These are phyloP conservation scores for Golubevia sp. DNA, from an alignment of 1,284 basidiomycete species.

Conservation along the genomic window DNA sequence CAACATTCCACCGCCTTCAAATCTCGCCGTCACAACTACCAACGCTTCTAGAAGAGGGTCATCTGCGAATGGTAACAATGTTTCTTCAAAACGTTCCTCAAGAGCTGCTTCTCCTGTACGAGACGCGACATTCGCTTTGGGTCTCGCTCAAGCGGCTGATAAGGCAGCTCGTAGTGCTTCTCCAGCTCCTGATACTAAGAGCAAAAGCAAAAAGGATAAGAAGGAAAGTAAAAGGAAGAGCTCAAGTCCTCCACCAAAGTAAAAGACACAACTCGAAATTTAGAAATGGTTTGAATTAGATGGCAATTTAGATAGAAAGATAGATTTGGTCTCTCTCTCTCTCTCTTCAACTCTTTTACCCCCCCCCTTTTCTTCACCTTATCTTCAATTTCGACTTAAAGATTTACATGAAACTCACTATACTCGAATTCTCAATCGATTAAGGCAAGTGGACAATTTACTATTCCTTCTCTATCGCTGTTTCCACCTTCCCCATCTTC, in stretches of 20 bases:
- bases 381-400: no score
- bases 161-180: not conserved
- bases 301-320: no score
- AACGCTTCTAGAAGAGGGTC: not conserved
- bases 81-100: not conserved
- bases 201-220: constrained; percentile 1
- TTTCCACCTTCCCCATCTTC: no score
- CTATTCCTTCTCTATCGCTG: no score
- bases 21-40: not conserved
- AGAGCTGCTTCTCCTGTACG: not conserved
- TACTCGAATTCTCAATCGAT: no score
- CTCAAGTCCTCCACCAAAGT: not conserved
- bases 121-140: not conserved
- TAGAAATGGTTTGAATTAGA: no score
- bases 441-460: no score
- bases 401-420: no score
- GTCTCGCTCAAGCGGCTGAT: not conserved
- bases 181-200: not conserved
- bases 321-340: no score
- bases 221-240: not conserved
- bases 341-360: no score
- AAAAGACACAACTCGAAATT: not conserved
- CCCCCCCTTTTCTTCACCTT: no score
- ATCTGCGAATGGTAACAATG: not conserved
- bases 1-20: constrained; percentile 17